Conservation (phyloP, 768 basidiomycete species). For the Antrodiella citrinella region DNA sequence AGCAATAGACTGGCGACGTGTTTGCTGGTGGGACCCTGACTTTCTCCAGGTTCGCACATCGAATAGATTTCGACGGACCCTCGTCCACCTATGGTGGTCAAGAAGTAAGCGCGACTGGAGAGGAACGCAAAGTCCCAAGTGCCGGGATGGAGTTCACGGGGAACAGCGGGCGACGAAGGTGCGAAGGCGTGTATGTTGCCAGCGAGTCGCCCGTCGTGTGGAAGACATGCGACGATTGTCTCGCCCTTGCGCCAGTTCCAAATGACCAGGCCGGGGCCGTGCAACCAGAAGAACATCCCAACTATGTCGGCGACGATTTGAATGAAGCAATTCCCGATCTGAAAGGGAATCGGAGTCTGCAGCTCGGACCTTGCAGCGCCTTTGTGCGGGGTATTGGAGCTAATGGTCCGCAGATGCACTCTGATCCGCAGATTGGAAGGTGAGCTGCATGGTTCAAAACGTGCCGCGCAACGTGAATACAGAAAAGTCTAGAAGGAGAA, state of each 20-base stretch:
- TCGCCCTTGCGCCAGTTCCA: conserved; percentile 48
- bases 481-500: not conserved
- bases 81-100: conserved; percentile 25
- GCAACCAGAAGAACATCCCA: conserved; percentile 35
- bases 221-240: conserved; percentile 32
- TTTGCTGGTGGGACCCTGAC: not conserved
- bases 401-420: conserved; percentile 38
- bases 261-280: conserved; percentile 29
- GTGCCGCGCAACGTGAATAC: not conserved
- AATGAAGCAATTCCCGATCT: conserved; percentile 27
- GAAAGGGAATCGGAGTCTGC: conserved; percentile 19
- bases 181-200: not conserved
- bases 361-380: conserved; percentile 25
- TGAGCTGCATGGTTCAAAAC: not conserved
- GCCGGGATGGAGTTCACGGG: conserved; percentile 17
- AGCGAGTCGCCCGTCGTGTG: not conserved
- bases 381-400: conserved; percentile 31
- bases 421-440: conserved; percentile 13
- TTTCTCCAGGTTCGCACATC: conserved; percentile 17
- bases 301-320: conserved; percentile 50
- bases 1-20: conserved; percentile 21
- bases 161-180: not conserved
- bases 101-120: conserved; percentile 32
- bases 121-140: conserved; percentile 42
- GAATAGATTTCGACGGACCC: conserved; percentile 39